These are phyloP conservation scores for Pyrus hybrid DNA, from an alignment of 331 rosid species.

Conservation along the genomic window DNA sequence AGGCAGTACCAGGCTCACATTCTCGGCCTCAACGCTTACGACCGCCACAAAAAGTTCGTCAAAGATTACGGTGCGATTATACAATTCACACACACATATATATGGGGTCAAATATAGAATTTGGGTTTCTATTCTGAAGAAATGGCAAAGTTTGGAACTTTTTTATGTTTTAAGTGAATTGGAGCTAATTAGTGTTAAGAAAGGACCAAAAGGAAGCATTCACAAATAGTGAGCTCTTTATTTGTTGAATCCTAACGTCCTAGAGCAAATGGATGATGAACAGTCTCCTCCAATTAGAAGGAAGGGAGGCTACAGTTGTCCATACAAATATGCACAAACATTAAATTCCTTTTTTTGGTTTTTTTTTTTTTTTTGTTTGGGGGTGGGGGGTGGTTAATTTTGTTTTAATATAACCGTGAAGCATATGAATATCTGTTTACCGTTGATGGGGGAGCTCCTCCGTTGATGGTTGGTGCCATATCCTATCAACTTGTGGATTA, in stretches of 20 bases:
- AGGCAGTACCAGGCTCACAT: slow-evolving; percentile 96
- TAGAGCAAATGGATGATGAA: slow-evolving; percentile 70
- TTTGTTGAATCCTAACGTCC: slow-evolving; percentile 64
- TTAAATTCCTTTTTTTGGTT: too few relatives aligned
- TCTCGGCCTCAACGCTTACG: slow-evolving; percentile 90
- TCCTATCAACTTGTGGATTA: not conserved
- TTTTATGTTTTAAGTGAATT: not conserved
- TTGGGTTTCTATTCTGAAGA: not conserved
- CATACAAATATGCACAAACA: slow-evolving; percentile 9
- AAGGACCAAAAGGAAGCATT: slow-evolving; percentile 41
- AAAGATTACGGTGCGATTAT: slow-evolving; percentile 53
- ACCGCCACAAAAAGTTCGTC: slow-evolving; percentile 78
- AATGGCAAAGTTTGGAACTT: not conserved
- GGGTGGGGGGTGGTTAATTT: too few relatives aligned
- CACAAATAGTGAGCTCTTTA: slow-evolving; percentile 45
- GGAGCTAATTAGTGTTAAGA: not conserved
- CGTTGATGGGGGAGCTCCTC: not conserved
- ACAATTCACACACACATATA: not conserved
- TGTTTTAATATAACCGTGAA: not conserved
- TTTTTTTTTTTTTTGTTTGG: too few relatives aligned
- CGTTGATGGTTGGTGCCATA: not conserved
- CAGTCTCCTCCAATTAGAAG: slow-evolving; percentile 66
- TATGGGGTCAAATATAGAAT: too few relatives aligned
- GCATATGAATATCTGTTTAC: not conserved
- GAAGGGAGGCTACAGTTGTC: slow-evolving; percentile 76